phyloP scores from a whole-genome alignment of 2,329 filamentous ascomycete genomes.

The Venturia effusa region DNA sequence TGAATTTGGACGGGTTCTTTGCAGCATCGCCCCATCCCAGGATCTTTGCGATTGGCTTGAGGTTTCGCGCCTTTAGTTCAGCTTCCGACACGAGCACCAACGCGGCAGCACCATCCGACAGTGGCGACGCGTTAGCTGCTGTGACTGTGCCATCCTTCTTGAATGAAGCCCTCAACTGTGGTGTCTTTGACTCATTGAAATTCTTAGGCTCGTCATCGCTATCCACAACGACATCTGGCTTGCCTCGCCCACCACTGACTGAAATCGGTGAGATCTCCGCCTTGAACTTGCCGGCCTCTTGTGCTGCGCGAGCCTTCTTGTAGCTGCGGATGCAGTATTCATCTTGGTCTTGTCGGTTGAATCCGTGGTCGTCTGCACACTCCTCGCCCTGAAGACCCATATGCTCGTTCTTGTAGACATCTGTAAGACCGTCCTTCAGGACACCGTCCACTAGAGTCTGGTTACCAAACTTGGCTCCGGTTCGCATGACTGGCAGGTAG shows the following conservation, averaged over 20 bases:
- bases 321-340: conserved; percentile 93
- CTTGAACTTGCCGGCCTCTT: conserved; percentile 69
- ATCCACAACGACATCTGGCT: conserved; percentile 70
- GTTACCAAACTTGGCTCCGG: conserved; percentile 87
- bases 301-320: conserved; percentile 81
- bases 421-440: conserved; percentile 86
- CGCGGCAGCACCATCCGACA: conserved; percentile 90
- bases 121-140: conserved; percentile 88
- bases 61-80: conserved; percentile 80
- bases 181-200: conserved; percentile 43
- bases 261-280: conserved; percentile 84
- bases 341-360: conserved; percentile 80
- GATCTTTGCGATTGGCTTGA: conserved; percentile 93
- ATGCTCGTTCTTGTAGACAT: conserved; percentile 91
- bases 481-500: conserved; percentile 82
- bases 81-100: conserved; percentile 89
- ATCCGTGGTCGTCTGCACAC: conserved; percentile 71
- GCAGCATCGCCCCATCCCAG: conserved; percentile 94
- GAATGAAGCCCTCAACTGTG: conserved; percentile 58
- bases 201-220: conserved; percentile 96
- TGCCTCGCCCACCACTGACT: conserved; percentile 78
- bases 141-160: conserved; percentile 84
- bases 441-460: conserved; percentile 82
- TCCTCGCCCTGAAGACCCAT: conserved; percentile 94
- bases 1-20: conserved; percentile 88